Evolutionary conservation across 2,329 filamentous ascomycete genomes (phyloP).

Genomic region (Microthyrium microscopicum): DNA sequence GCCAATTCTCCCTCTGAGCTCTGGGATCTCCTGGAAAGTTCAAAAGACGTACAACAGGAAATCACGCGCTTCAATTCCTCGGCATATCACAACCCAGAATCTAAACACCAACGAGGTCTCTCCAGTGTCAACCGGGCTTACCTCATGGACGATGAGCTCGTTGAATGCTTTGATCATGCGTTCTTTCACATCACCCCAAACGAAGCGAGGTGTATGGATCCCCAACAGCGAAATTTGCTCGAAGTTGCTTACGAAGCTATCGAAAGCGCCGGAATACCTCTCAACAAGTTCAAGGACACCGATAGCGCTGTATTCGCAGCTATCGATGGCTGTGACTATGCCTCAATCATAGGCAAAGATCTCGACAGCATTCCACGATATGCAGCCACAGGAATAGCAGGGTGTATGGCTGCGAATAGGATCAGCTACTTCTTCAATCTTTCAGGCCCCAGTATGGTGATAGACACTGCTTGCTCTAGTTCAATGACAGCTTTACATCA

Average conservation of each 20-base stretch:
- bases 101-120: no score
- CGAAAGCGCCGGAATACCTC: constrained; percentile 10
- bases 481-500: constrained; percentile 21
- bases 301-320: constrained; percentile 8
- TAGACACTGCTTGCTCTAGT: constrained; percentile 27
- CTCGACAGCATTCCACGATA: constrained; percentile 11
- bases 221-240: constrained; percentile 13
- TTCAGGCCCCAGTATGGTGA: constrained; percentile 22
- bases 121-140: constrained; percentile 7
- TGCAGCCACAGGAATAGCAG: constrained; percentile 11
- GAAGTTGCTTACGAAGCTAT: constrained; percentile 12
- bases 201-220: constrained; percentile 13
- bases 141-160: constrained; percentile 11
- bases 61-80: no score
- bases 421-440: constrained; percentile 30
- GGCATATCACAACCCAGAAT: no score
- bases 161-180: constrained; percentile 11
- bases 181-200: constrained; percentile 12
- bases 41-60: no score
- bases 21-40: no score
- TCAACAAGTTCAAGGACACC: constrained; percentile 6
- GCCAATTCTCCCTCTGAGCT: constrained; percentile 2
- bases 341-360: constrained; percentile 13
- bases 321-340: constrained; percentile 6
- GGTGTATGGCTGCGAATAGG: constrained; percentile 17